A percentile compares a stretch with the other conserved stretches of the same genome.
phyloP scores from a whole-genome alignment of 1,284 basidiomycete species.

The Porodaedalea pini region DNA sequence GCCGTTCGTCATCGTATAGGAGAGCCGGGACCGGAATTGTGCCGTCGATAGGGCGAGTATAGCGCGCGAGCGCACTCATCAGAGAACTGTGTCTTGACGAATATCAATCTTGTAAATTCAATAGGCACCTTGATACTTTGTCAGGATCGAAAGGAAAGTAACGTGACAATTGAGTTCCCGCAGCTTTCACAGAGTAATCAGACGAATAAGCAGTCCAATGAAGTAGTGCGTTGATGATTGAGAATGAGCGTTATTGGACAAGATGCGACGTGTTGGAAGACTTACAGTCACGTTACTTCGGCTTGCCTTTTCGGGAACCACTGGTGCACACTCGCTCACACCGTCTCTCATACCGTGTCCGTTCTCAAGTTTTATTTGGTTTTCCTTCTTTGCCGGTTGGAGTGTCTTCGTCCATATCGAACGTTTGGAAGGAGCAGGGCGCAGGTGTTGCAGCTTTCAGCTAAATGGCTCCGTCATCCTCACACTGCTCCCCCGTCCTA shows the following conservation, averaged over 20 bases:
- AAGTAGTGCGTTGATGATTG: neutral
- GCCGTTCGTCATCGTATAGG: conserved; percentile 76
- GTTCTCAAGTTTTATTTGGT: neutral
- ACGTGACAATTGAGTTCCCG: neutral
- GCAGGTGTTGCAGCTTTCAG: neutral
- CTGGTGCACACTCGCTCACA: neutral
- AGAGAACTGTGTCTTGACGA: neutral
- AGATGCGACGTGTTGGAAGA: conserved; percentile 15
- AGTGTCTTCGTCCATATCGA: neutral
- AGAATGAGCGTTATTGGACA: conserved; percentile 9
- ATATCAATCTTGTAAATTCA: neutral
- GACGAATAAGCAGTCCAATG: neutral
- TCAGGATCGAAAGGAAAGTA: neutral
- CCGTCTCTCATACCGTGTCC: neutral
- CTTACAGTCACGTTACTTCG: neutral
- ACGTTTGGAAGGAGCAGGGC: neutral
- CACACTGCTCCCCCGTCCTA: neutral
- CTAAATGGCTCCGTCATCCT: neutral
- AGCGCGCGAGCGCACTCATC: conserved; percentile 26
- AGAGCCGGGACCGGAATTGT: conserved; percentile 70
- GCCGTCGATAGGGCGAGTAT: conserved; percentile 58
- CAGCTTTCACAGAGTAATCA: neutral
- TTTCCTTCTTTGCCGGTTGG: conserved; percentile 1
- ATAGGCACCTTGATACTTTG: neutral
- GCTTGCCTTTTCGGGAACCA: neutral